Base-by-base conservation (phyloP, 1,284 basidiomycete species). In the Marasmius oreades region DNA sequence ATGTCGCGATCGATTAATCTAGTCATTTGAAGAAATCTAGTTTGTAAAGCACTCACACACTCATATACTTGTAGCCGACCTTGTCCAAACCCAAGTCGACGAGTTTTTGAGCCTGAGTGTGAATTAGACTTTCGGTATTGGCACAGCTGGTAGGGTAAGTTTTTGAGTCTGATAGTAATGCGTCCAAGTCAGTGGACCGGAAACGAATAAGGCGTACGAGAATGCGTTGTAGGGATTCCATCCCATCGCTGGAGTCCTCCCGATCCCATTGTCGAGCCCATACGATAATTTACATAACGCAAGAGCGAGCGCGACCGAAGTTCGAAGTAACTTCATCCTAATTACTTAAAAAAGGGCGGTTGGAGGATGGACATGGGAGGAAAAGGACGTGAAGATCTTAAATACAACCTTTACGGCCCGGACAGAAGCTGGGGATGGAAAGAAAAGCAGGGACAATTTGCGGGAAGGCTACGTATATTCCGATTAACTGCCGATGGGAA, bases 171-270 rank as follows among this genome's bases (percentile, higher is more conserved):
- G n/a, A n/a, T n/a, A n/a, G n/a, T n/a, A n/a, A n/a, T n/a, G n/a
- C n/a, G n/a, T n/a, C n/a, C n/a, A 22, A 46, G 8, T 50, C 22
- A n/a, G n/a, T n/a, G n/a, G n/a, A n/a, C n/a, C n/a, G n/a, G 18
- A 28, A 12, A 11, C 12, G 23, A 39, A 68, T 31, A 4, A n/a
- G 16, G 39, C 75, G 56, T 55, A 78, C 76, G 58, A 59, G 58
- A 74, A 79, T 5, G 72, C 73, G 53, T 78, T 78, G 59, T 77
- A 79, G 3, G 77, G 71, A 54, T 78, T 79, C 74, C 75, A 79
- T 14, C 77, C 77, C 75, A 79, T 77, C 1, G 75, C 67, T 18
- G 77, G 77, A 7, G 72, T 77, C 18, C 56, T 61, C 10, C 71
- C 73, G 11, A 77, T 61, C 11, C 74, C 74, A 67, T 79, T 76